Evolutionary conservation across 176 grass and related monocot genomes (phyloP).

Genomic region (Luzula sylvatica): DNA sequence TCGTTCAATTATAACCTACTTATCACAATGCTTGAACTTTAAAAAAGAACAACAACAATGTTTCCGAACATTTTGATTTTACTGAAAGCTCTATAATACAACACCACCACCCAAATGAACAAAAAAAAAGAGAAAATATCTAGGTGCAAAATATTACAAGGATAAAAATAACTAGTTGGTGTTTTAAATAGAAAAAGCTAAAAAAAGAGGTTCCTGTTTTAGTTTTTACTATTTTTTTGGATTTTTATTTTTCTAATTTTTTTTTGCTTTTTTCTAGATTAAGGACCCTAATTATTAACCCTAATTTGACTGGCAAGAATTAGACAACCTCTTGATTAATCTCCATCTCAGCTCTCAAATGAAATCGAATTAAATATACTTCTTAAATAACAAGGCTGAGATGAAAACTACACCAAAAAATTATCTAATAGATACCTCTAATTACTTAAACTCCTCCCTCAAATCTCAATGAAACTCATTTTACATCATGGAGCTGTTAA

Average conservation of each 20-base stretch:
- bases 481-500: slow-evolving; percentile 23
- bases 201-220: slow-evolving; percentile 7
- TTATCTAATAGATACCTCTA: slow-evolving; percentile 8
- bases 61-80: slow-evolving; percentile 8
- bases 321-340: slow-evolving; percentile 1
- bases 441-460: not conserved
- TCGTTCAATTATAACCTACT: slow-evolving; percentile 1
- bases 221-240: not conserved
- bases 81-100: slow-evolving; percentile 10
- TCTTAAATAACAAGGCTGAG: not conserved
- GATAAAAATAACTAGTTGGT: slow-evolving; percentile 1
- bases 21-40: not conserved
- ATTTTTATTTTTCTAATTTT: not conserved
- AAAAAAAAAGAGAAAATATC: not conserved
- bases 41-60: slow-evolving; percentile 4
- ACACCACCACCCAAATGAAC: slow-evolving; percentile 4
- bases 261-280: slow-evolving; percentile 6
- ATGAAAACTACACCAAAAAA: not conserved
- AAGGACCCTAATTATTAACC: not conserved
- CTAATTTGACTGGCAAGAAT: slow-evolving; percentile 15
- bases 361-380: not conserved
- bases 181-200: slow-evolving; percentile 2
- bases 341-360: slow-evolving; percentile 1
- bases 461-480: not conserved
- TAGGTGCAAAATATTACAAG: slow-evolving; percentile 11